Conservation (phyloP, 2,329 filamentous ascomycete genomes). For the Neophaeococcomyces aloes region DNA sequence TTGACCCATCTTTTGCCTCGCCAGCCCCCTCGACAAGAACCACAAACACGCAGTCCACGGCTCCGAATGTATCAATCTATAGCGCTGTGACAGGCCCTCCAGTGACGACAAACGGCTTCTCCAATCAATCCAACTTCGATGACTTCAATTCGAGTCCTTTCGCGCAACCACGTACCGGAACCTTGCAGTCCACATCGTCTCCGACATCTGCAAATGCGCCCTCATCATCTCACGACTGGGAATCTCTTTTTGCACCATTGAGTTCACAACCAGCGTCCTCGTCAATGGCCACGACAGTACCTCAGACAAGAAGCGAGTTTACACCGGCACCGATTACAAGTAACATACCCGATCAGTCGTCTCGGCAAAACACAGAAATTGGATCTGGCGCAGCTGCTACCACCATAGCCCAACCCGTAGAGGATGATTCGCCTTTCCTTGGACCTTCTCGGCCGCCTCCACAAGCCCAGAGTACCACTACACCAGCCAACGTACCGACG, state of each 20-base stretch:
- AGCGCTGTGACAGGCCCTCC: slow-evolving; percentile 16
- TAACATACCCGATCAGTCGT: not conserved
- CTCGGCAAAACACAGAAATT: not conserved
- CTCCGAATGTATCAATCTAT: slow-evolving; percentile 3
- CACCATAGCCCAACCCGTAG: not conserved
- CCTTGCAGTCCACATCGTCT: slow-evolving; percentile 25
- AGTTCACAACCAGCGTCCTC: slow-evolving; percentile 33
- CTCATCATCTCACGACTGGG: slow-evolving; percentile 67
- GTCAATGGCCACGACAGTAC: not conserved
- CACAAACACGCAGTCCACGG: slow-evolving; percentile 22
- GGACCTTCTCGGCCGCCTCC: not conserved
- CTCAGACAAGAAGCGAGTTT: not conserved
- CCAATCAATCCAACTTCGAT: slow-evolving; percentile 37
- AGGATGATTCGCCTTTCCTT: not conserved
- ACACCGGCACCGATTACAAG: not conserved
- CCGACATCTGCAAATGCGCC: slow-evolving; percentile 31
- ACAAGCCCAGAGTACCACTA: not conserved
- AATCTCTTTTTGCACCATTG: slow-evolving; percentile 66
- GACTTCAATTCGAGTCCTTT: slow-evolving; percentile 31
- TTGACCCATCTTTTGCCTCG: slow-evolving; percentile 39
- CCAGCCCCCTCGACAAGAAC: slow-evolving; percentile 27
- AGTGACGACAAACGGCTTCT: slow-evolving; percentile 13
- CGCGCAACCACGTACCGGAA: slow-evolving; percentile 1
- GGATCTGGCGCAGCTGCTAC: slow-evolving; percentile 5
- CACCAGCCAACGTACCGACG: not conserved